phyloP scores from a whole-genome alignment of 1,139 yeast species.

The Sugiyamaella japonica region DNA sequence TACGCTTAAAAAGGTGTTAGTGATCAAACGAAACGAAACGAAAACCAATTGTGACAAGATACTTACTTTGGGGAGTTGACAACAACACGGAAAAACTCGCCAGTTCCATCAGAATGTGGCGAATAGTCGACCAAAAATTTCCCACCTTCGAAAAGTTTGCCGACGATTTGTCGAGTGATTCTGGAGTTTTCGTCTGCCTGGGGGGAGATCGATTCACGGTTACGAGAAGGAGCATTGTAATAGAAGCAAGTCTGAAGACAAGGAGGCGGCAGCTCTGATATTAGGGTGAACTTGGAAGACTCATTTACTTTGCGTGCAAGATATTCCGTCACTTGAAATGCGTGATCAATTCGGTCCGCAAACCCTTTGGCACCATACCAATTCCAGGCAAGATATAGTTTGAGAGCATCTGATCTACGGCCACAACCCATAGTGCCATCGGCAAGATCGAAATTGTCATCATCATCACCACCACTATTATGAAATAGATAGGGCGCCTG shows the following conservation, averaged over 20 bases:
- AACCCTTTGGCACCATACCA: slow-evolving; percentile 66
- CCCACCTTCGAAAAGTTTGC: slow-evolving; percentile 60
- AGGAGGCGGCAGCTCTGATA: slow-evolving; percentile 61
- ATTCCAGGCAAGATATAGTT: slow-evolving; percentile 77
- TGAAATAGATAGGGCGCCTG: slow-evolving; percentile 84
- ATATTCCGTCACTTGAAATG: slow-evolving; percentile 61
- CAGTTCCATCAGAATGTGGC: slow-evolving; percentile 60
- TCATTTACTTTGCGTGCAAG: slow-evolving; percentile 50
- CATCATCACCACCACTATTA: slow-evolving; percentile 45
- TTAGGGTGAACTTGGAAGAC: slow-evolving; percentile 50
- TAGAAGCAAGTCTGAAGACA: slow-evolving; percentile 85
- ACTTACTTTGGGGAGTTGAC: slow-evolving; percentile 64
- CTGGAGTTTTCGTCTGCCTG: slow-evolving; percentile 49
- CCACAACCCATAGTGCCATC: slow-evolving; percentile 96
- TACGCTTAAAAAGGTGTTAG: slow-evolving; percentile 38
- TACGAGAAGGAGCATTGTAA: slow-evolving; percentile 38
- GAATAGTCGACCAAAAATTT: slow-evolving; percentile 76
- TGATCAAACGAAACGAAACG: slow-evolving; percentile 29
- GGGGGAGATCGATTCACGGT: slow-evolving; percentile 42
- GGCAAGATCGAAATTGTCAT: slow-evolving; percentile 72
- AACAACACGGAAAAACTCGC: slow-evolving; percentile 84
- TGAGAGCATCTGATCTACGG: slow-evolving; percentile 78
- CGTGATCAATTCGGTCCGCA: slow-evolving; percentile 65
- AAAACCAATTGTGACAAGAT: no score
- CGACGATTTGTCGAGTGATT: slow-evolving; percentile 63